Percentiles rank a stretch among this genome's conserved stretches.
Conservation (phyloP, 2,329 filamentous ascomycete species). For the Intubia oerlemansii region DNA sequence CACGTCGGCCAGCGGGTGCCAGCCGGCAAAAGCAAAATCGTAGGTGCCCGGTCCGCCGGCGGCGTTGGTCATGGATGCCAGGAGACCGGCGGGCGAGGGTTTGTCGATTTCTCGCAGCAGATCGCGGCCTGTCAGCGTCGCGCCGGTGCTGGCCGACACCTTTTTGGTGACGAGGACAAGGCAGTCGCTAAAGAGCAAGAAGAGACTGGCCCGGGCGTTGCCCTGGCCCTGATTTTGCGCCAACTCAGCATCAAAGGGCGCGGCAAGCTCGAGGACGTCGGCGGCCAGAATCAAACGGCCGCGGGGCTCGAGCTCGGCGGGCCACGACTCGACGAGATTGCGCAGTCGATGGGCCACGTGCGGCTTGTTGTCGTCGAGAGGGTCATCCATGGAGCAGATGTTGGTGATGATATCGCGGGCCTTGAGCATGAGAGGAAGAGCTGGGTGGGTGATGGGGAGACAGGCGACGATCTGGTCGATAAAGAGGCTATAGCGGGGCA, state of each 20-base stretch:
- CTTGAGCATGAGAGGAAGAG: slow-evolving; percentile 62
- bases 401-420: slow-evolving; percentile 87
- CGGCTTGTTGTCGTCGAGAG: slow-evolving; percentile 46
- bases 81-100: slow-evolving; percentile 40
- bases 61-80: slow-evolving; percentile 41
- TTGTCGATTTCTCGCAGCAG: slow-evolving; percentile 73
- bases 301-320: slow-evolving; percentile 43
- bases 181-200: slow-evolving; percentile 70
- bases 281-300: slow-evolving; percentile 64
- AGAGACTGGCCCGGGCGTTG: slow-evolving; percentile 34
- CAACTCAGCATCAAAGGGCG: too few relatives aligned
- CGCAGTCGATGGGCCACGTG: slow-evolving; percentile 54
- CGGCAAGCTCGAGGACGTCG: slow-evolving; percentile 56
- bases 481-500: slow-evolving; percentile 85
- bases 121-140: slow-evolving; percentile 47
- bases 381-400: slow-evolving; percentile 82
- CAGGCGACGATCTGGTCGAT: slow-evolving; percentile 88
- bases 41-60: slow-evolving; percentile 38
- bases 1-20: slow-evolving; percentile 45
- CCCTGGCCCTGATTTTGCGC: slow-evolving; percentile 12
- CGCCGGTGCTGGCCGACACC: slow-evolving; percentile 18
- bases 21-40: slow-evolving; percentile 57
- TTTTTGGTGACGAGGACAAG: slow-evolving; percentile 58
- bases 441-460: slow-evolving; percentile 68
- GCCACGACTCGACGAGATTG: slow-evolving; percentile 61